phyloP scores from a whole-genome alignment of 139 green algal genomes.

The Chlorella ohadii region DNA sequence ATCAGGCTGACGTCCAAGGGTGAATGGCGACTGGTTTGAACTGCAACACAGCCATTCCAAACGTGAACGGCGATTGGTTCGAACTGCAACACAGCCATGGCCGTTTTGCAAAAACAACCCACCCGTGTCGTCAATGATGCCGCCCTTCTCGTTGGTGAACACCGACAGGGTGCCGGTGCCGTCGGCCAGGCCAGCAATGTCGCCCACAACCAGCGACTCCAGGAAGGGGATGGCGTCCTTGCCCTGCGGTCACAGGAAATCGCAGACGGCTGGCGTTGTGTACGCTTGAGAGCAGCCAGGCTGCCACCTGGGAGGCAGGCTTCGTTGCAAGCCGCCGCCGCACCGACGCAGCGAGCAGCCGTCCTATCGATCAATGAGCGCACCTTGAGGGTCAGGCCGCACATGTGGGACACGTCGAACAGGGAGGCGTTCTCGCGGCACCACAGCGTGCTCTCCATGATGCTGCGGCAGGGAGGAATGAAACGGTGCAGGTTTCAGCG shows the following conservation, averaged over 20 bases:
- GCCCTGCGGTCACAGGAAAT: background rate
- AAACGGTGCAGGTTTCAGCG: too few relatives aligned
- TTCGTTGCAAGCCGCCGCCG: too few relatives aligned
- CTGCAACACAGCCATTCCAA: too few relatives aligned
- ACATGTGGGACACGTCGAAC: constrained; percentile 99
- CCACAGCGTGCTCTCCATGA: constrained; percentile 94
- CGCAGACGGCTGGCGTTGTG: too few relatives aligned
- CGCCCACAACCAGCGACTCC: constrained; percentile 91
- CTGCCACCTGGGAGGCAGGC: too few relatives aligned
- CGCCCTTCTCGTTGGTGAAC: constrained; percentile 97
- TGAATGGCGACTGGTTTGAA: too few relatives aligned
- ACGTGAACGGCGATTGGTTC: too few relatives aligned
- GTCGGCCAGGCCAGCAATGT: constrained; percentile 84
- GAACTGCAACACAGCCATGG: background rate
- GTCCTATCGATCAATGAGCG: background rate
- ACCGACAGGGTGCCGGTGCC: constrained; percentile 89
- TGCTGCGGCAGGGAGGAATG: constrained; percentile 47
- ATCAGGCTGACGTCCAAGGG: too few relatives aligned
- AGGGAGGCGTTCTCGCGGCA: constrained; percentile 88
- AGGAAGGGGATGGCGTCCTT: constrained; percentile 95
- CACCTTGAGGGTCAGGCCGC: constrained; percentile 91
- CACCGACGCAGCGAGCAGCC: too few relatives aligned
- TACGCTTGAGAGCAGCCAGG: too few relatives aligned
- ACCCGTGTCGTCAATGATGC: constrained; percentile 99
- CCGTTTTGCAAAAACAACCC: background rate